phyloP scores from a whole-genome alignment of 2,329 filamentous ascomycete genomes.

The Alternaria arbusti region DNA sequence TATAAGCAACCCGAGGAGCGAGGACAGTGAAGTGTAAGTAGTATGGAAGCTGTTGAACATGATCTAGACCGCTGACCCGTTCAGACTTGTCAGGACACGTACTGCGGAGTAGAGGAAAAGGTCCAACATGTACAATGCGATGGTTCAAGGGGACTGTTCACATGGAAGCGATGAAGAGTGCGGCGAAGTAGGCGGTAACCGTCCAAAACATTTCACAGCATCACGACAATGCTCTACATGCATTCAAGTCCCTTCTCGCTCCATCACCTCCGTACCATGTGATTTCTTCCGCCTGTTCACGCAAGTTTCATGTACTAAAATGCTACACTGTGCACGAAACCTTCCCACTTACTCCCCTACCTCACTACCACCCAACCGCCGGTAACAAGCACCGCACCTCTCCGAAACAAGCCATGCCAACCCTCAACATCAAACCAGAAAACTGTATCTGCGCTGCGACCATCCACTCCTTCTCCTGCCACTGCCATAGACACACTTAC shows the following conservation, averaged over 20 bases:
- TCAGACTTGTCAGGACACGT: background rate
- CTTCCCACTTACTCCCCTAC: background rate
- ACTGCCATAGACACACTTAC: background rate
- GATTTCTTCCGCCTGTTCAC: no score
- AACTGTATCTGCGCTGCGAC: constrained; percentile 3
- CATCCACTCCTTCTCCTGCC: background rate
- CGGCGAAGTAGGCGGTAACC: background rate
- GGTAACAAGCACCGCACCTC: background rate
- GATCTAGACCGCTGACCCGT: background rate
- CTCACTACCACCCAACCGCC: background rate
- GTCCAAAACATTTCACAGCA: background rate
- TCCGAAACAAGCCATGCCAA: background rate
- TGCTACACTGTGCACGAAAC: background rate
- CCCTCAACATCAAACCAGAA: background rate
- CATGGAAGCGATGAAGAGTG: background rate
- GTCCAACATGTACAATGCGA: background rate
- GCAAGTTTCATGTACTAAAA: no score
- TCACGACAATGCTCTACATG: background rate
- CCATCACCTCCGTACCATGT: no score
- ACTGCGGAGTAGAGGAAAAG: background rate
- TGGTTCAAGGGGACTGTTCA: background rate
- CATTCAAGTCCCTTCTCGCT: background rate
- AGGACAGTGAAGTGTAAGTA: background rate
- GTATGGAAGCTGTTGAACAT: background rate
- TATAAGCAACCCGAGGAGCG: no score